Conservation (phyloP, 805 yeast species). For the Saccharomycopsis microspora region DNA sequence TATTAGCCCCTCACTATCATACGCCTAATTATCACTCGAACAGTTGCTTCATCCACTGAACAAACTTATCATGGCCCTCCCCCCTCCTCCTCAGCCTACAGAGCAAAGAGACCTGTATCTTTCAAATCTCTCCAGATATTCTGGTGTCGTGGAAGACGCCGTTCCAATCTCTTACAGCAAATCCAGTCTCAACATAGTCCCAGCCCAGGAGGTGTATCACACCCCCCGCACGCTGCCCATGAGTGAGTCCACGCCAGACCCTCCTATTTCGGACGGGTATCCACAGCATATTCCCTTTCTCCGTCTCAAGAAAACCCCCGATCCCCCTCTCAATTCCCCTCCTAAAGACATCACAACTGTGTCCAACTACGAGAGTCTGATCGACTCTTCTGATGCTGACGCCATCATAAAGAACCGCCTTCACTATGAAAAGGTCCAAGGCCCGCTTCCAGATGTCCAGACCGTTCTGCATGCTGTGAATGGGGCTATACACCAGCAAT, state of each 20-base stretch:
- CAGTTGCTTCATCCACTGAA: no score
- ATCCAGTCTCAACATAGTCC: background rate
- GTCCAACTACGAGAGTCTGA: slow-evolving; percentile 11
- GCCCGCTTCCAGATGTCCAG: no score
- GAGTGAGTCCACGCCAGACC: background rate
- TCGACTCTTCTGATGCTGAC: slow-evolving; percentile 9
- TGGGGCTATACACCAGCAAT: background rate
- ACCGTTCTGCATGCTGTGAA: background rate
- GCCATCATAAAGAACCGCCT: background rate
- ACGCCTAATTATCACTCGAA: no score
- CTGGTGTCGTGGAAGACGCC: slow-evolving; percentile 11
- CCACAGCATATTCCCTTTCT: slow-evolving; percentile 1
- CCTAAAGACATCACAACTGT: slow-evolving; percentile 16
- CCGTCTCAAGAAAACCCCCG: background rate
- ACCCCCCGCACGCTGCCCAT: slow-evolving; percentile 11
- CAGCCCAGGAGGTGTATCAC: slow-evolving; percentile 3
- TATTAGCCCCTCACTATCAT: no score
- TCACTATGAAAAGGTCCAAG: background rate
- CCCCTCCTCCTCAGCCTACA: background rate
- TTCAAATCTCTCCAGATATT: slow-evolving; percentile 8
- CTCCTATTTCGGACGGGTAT: background rate
- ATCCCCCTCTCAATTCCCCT: slow-evolving; percentile 8
- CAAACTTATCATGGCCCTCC: slow-evolving; percentile 1
- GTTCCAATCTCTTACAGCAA: slow-evolving; percentile 8
- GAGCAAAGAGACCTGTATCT: slow-evolving; percentile 3